Evolutionary conservation across 306 rosid genomes (phyloP).

Genomic region (Dalbergia cultrata): DNA sequence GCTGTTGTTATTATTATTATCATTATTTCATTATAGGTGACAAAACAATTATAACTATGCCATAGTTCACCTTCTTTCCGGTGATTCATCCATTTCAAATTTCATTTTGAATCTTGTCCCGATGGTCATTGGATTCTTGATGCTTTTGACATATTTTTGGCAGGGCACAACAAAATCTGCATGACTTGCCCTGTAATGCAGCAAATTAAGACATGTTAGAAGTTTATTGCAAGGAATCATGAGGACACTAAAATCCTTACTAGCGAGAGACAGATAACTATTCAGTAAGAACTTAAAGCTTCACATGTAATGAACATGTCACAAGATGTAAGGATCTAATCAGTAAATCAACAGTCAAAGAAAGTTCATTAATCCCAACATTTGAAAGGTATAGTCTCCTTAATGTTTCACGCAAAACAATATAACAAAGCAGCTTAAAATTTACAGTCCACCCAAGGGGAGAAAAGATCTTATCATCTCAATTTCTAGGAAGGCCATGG

Average conservation of each 20-base stretch:
- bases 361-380: not conserved
- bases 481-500: no score
- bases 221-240: conserved; percentile 9
- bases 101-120: conserved; percentile 94
- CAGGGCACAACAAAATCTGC: conserved; percentile 88
- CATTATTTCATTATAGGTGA: not conserved
- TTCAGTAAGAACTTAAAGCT: not conserved
- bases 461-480: no score
- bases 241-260: conserved; percentile 11
- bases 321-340: not conserved
- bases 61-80: conserved; percentile 81
- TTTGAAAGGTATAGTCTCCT: not conserved
- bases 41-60: conserved; percentile 24
- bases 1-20: not conserved
- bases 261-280: not conserved
- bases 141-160: conserved; percentile 78
- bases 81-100: conserved; percentile 93
- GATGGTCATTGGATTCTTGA: conserved; percentile 67
- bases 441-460: no score
- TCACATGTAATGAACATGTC: not conserved
- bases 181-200: conserved; percentile 80
- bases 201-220: conserved; percentile 37
- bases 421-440: not conserved
- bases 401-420: not conserved
- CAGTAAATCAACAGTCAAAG: conserved; percentile 9